Conservation (phyloP, 305 asterid species). For the Solanum hybrid region DNA sequence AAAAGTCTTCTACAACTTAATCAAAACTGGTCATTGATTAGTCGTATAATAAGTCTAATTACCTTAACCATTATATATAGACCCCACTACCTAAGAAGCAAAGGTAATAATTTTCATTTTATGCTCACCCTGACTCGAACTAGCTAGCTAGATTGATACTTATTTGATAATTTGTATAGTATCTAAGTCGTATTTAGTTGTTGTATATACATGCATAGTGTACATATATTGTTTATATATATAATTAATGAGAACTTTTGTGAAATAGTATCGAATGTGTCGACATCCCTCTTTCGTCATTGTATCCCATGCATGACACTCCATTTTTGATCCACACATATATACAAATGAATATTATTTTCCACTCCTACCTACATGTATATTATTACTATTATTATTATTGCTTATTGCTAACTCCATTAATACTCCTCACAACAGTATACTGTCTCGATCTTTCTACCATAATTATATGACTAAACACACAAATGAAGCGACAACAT, state of each 20-base stretch:
- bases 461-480: background rate
- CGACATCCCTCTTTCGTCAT: background rate
- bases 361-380: background rate
- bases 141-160: background rate
- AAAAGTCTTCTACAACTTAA: background rate
- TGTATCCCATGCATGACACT: background rate
- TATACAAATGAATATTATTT: background rate
- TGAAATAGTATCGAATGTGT: background rate
- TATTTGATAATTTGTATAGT: background rate
- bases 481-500: background rate
- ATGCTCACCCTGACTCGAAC: background rate
- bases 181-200: background rate
- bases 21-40: background rate
- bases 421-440: background rate
- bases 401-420: background rate
- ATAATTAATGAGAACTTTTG: background rate
- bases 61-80: background rate
- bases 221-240: background rate
- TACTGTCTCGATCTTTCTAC: background rate
- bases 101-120: background rate
- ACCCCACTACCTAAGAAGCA: background rate
- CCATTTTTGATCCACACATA: background rate
- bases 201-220: background rate
- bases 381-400: background rate
- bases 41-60: background rate